A percentile compares a stretch with the other conserved stretches of the same genome.
These are phyloP conservation scores for Pseudogymnoascus destructans DNA, from an alignment of 2,329 filamentous ascomycete genomes.

Conservation along the genomic window DNA sequence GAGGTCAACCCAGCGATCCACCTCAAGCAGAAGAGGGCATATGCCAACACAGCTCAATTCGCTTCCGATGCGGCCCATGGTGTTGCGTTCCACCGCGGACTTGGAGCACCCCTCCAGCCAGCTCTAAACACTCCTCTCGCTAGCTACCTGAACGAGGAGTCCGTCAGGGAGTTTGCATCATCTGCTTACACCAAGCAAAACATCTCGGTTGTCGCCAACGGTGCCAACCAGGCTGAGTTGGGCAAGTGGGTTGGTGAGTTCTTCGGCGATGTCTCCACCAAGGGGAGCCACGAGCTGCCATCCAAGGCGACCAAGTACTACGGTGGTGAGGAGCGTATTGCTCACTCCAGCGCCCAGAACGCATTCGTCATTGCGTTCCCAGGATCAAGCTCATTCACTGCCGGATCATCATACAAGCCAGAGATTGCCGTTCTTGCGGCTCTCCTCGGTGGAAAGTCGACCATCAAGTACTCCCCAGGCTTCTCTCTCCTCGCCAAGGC, in stretches of 20 bases:
- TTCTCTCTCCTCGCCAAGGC: conserved; percentile 85
- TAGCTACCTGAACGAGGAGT: conserved; percentile 68
- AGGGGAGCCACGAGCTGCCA: conserved; percentile 41
- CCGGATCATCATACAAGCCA: conserved; percentile 65
- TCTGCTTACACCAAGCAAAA: conserved; percentile 79
- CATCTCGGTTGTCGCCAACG: conserved; percentile 83
- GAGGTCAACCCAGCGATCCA: conserved; percentile 68
- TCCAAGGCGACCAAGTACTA: conserved; percentile 68
- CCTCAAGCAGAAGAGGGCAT: conserved; percentile 61
- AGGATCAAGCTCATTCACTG: conserved; percentile 62
- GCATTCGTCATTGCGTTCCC: conserved; percentile 85
- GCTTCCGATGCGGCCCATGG: conserved; percentile 78
- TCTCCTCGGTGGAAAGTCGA: conserved; percentile 79
- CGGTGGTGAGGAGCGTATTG: conserved; percentile 85
- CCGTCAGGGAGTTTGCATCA: conserved; percentile 62
- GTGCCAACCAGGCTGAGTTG: conserved; percentile 61
- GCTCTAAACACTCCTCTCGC: conserved; percentile 56
- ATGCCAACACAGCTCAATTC: conserved; percentile 47
- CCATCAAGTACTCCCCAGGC: conserved; percentile 89
- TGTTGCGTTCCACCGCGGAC: conserved; percentile 84
- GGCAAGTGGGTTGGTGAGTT: conserved; percentile 88
- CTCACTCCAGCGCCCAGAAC: conserved; percentile 58
- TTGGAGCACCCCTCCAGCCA: conserved; percentile 67
- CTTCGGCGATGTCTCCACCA: conserved; percentile 57
- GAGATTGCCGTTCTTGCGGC: conserved; percentile 78